Percentiles rank a stretch among this genome's conserved stretches.
These are phyloP conservation scores for Diaporthe capsici DNA, from an alignment of 2,329 filamentous ascomycete species.

Conservation along the genomic window DNA sequence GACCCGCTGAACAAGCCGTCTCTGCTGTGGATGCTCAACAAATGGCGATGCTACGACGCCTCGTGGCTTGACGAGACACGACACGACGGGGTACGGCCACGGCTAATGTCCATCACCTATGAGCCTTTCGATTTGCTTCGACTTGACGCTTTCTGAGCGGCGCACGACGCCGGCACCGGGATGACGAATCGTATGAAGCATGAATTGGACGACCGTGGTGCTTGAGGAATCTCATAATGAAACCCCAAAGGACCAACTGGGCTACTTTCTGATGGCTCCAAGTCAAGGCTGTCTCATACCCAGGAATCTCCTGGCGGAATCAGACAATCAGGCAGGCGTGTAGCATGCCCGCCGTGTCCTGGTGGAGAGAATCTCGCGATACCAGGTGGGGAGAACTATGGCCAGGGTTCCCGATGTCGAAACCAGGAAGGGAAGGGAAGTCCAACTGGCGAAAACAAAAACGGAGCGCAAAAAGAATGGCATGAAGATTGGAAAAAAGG, in stretches of 20 bases:
- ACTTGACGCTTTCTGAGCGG: slow-evolving; percentile 1
- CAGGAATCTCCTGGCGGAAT: neutral
- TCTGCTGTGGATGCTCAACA: neutral
- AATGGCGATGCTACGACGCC: slow-evolving; percentile 11
- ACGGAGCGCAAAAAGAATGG: neutral
- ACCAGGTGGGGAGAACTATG: neutral
- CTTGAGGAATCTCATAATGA: neutral
- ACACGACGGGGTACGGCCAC: neutral
- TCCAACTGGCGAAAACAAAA: neutral
- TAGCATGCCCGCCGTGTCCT: neutral
- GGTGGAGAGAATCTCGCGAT: neutral
- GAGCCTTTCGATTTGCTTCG: neutral
- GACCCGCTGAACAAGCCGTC: slow-evolving; percentile 33
- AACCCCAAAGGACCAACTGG: neutral
- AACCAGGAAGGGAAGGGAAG: neutral
- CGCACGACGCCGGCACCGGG: neutral
- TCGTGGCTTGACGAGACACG: slow-evolving; percentile 8
- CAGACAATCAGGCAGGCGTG: neutral
- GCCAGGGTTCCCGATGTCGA: neutral
- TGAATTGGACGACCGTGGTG: neutral
- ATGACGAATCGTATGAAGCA: slow-evolving; percentile 8
- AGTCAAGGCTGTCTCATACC: too few relatives aligned
- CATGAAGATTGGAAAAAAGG: slow-evolving; percentile 16
- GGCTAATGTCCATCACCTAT: neutral
- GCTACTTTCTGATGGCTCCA: neutral